A percentile compares a stretch with the other conserved stretches of the same genome.
Evolutionary conservation across 1,139 yeast species (phyloP).

Genomic region (Protomyces gravidus): DNA sequence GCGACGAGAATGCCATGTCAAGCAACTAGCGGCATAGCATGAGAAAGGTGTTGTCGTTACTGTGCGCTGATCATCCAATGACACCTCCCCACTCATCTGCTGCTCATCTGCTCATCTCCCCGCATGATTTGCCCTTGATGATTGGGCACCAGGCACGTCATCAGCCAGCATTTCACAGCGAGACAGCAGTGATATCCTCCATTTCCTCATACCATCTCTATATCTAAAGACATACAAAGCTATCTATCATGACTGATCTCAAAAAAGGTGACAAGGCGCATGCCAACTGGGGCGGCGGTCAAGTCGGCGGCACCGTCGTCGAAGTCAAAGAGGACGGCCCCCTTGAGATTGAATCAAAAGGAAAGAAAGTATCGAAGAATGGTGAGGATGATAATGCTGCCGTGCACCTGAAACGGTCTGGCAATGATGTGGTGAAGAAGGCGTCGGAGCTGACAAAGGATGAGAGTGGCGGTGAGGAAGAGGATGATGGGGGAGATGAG

Average conservation of each 20-base stretch:
- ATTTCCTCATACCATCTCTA: too few relatives aligned
- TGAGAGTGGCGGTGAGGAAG: slow-evolving; percentile 20
- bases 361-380: slow-evolving; percentile 25
- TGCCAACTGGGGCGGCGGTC: slow-evolving; percentile 28
- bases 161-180: too few relatives aligned
- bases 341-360: slow-evolving; percentile 26
- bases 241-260: slow-evolving; percentile 10
- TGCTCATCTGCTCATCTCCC: too few relatives aligned
- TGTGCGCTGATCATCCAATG: too few relatives aligned
- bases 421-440: slow-evolving; percentile 27
- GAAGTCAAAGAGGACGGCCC: slow-evolving; percentile 24
- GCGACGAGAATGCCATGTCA: too few relatives aligned
- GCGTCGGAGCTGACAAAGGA: slow-evolving; percentile 25
- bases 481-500: slow-evolving; percentile 2
- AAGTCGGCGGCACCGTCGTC: slow-evolving; percentile 26
- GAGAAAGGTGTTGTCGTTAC: too few relatives aligned
- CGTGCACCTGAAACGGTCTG: slow-evolving; percentile 22
- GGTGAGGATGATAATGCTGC: slow-evolving; percentile 23
- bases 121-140: too few relatives aligned
- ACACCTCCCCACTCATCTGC: too few relatives aligned
- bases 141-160: too few relatives aligned
- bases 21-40: too few relatives aligned
- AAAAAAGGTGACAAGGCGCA: slow-evolving; percentile 27
- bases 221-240: too few relatives aligned
- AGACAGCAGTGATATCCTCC: too few relatives aligned